These are phyloP conservation scores for Arthromyces matolae DNA, from an alignment of 768 basidiomycete species.

Conservation along the genomic window DNA sequence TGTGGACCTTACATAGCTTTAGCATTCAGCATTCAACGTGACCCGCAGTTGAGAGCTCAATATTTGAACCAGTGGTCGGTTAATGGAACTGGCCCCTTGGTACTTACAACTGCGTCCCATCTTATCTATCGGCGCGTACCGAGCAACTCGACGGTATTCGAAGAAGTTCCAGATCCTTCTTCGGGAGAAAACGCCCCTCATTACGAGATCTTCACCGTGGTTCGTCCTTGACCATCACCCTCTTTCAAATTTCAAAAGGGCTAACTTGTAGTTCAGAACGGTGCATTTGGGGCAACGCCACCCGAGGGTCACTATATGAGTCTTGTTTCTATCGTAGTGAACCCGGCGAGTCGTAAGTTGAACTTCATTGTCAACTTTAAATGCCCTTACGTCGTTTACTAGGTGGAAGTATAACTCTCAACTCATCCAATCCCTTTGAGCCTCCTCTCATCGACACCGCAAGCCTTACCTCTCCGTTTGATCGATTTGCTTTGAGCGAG, in stretches of 20 bases:
- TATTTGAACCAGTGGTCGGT: slow-evolving; percentile 19
- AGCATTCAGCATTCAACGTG: slow-evolving; percentile 4
- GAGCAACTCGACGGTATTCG: slow-evolving; percentile 8
- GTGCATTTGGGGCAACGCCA: not conserved
- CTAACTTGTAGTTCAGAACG: not conserved
- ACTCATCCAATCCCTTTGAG: no score
- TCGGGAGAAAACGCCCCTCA: slow-evolving; percentile 20
- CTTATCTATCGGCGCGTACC: slow-evolving; percentile 21
- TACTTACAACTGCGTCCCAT: slow-evolving; percentile 11
- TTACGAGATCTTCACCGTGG: slow-evolving; percentile 5
- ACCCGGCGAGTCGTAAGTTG: not conserved
- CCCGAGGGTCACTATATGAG: not conserved
- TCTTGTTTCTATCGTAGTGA: not conserved
- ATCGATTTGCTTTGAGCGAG: slow-evolving; percentile 18
- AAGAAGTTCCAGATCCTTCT: slow-evolving; percentile 23
- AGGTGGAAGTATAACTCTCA: slow-evolving; percentile 12
- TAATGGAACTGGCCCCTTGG: not conserved
- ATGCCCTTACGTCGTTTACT: not conserved
- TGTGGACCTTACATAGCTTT: not conserved
- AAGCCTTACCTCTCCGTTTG: slow-evolving; percentile 29
- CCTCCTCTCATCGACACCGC: slow-evolving; percentile 46
- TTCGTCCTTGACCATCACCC: not conserved
- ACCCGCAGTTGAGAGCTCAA: slow-evolving; percentile 10
- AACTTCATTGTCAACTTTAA: not conserved
- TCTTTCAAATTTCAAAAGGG: not conserved